These are phyloP conservation scores for Echites panduratus DNA, from an alignment of 257 asterid genomes.

Conservation along the genomic window DNA sequence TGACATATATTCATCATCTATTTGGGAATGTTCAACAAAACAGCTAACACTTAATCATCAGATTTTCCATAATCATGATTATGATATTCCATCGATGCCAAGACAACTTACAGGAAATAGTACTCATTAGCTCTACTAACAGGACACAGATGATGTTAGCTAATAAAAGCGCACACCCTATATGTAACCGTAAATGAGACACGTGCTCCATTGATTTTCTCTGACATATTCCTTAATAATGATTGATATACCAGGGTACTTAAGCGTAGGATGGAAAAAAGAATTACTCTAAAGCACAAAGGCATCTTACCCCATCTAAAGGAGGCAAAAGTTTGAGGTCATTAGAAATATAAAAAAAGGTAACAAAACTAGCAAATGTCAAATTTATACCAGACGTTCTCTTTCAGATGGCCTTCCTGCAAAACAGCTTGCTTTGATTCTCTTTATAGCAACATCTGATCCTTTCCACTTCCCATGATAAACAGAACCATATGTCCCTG, in stretches of 20 bases:
- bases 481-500: constrained; percentile 95
- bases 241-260: neutral
- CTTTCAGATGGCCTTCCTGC: constrained; percentile 95
- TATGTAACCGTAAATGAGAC: neutral
- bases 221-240: neutral
- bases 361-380: neutral
- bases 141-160: neutral
- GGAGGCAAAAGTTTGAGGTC: neutral
- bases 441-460: constrained; percentile 92
- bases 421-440: constrained; percentile 98
- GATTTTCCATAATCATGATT: neutral
- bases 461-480: constrained; percentile 98
- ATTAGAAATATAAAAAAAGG: neutral
- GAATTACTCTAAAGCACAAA: neutral
- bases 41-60: neutral
- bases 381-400: constrained; percentile 74
- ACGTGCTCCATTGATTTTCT: neutral
- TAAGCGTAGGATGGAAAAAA: neutral
- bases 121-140: neutral
- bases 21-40: neutral
- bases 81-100: neutral
- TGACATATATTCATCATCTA: neutral
- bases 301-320: neutral
- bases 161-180: neutral
- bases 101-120: neutral